phyloP scores from a whole-genome alignment of 345 rosid species.

The Syzygium aromaticum region DNA sequence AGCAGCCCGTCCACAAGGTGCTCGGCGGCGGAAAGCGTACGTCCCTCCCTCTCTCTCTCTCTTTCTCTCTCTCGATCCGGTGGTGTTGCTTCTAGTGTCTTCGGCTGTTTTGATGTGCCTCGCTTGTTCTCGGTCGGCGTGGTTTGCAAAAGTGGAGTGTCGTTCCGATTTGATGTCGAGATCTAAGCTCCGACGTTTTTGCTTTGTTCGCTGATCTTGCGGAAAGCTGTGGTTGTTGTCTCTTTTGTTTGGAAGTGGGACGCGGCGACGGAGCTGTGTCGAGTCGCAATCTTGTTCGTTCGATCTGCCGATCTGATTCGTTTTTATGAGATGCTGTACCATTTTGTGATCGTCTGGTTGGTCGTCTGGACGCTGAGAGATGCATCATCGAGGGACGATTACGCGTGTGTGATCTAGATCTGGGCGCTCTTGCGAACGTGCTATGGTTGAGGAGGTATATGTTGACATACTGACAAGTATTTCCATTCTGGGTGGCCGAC shows the following conservation, averaged over 20 bases:
- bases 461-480: background rate
- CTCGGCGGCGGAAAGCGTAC: constrained; percentile 45
- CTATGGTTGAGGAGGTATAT: background rate
- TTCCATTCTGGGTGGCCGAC: background rate
- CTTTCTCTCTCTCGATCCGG: background rate
- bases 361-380: background rate
- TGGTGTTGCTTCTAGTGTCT: background rate
- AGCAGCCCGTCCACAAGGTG: constrained; percentile 40
- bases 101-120: background rate
- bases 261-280: background rate
- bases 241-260: background rate
- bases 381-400: background rate
- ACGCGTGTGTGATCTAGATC: background rate
- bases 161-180: background rate
- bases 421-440: background rate
- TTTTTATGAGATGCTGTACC: background rate
- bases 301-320: background rate
- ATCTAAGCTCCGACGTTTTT: background rate
- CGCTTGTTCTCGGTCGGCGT: background rate
- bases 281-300: background rate
- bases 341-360: background rate
- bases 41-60: background rate
- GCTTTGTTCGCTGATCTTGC: background rate
- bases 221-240: background rate
- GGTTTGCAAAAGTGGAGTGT: background rate